Base-by-base conservation (phyloP, 1,284 basidiomycete species). In the Pseudozyma sp. region DNA sequence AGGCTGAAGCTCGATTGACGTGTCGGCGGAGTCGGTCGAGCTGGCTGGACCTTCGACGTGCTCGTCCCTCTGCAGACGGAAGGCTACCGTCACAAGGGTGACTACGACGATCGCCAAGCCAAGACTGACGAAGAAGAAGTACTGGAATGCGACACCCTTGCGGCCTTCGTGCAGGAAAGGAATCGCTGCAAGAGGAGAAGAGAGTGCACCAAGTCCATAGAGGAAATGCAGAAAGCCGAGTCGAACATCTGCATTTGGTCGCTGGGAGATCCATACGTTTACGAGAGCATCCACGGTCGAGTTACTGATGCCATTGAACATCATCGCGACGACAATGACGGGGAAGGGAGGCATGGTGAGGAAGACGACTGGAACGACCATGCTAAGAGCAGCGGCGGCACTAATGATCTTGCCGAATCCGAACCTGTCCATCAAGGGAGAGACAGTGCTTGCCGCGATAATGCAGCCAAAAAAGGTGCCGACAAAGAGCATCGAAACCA, bases 171-270 rank as follows among this genome's bases (percentile, higher is more conserved):
- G 60, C 42, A 66, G 40, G 40, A 80, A 76, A 9, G 69, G 73
- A 3, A 70, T 69, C 2, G 76, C 76, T 3, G 78, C 78, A 35
- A 80, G 48, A 11, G 78, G 78, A 4, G 70, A 65, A 31, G 59
- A 59, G n/a, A 80, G 44, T 5, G 78, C 78, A 13, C 78, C 78
- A 9, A 77, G 21, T 3, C 78, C 78, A 40, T 80, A 80, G n/a
- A 72, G 35, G 25, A 75, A 78, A n/a, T 78, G 73, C 13, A 64
- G 34, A 34, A 73, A 45, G 2, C 73, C 73, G n/a, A 80, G 45
- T 14, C 76, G 56, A 5, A 80, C 61, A 31, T 68, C 42, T n/a
- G 72, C 53, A 10, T 60, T 57, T 2, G 78, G 78, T 16, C 78
- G 52, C 25, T 60, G 57, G 16, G 61, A 52, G 47, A 77, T 72